A percentile compares a stretch with the other conserved stretches of the same genome.
phyloP scores from a whole-genome alignment of 345 rosid species.

The Brassica nigra region DNA sequence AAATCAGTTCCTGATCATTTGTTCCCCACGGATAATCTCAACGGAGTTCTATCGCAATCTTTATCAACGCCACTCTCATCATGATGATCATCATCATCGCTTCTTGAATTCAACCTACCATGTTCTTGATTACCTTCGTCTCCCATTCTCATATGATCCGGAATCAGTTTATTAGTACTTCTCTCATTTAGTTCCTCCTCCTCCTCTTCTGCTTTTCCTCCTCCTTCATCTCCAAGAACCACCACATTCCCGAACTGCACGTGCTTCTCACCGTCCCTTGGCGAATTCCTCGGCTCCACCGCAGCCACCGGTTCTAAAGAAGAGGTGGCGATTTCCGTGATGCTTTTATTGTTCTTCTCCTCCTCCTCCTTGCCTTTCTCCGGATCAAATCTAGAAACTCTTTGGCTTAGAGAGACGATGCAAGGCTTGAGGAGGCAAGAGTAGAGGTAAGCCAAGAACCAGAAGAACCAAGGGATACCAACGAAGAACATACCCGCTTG shows the following conservation, averaged over 20 bases:
- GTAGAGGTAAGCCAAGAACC: slow-evolving; percentile 64
- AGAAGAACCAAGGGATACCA: slow-evolving; percentile 70
- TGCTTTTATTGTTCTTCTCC: not conserved
- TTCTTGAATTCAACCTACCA: too few relatives aligned
- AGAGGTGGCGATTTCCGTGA: slow-evolving; percentile 12
- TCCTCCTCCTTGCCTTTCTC: slow-evolving; percentile 24
- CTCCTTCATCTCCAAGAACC: slow-evolving; percentile 21
- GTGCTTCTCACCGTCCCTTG: slow-evolving; percentile 42
- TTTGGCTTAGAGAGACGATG: not conserved
- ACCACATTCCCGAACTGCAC: slow-evolving; percentile 61
- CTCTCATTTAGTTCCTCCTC: not conserved
- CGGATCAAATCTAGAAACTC: slow-evolving; percentile 25
- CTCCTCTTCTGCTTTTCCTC: not conserved
- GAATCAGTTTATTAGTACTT: slow-evolving; percentile 26
- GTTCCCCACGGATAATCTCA: slow-evolving; percentile 31
- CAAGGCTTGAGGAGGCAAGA: slow-evolving; percentile 49
- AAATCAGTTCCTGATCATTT: slow-evolving; percentile 24
- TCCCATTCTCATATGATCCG: slow-evolving; percentile 10
- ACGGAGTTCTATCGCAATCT: slow-evolving; percentile 37
- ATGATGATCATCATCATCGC: not conserved
- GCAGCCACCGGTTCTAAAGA: not conserved
- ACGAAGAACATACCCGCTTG: slow-evolving; percentile 55
- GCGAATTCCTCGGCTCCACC: slow-evolving; percentile 2
- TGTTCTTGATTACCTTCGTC: slow-evolving; percentile 5
- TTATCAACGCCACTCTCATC: slow-evolving; percentile 12